Percentiles rank a stretch among this genome's conserved stretches.
Evolutionary conservation across 108 stramenopile species (phyloP).

Genomic region (Nitzschia sp.): DNA sequence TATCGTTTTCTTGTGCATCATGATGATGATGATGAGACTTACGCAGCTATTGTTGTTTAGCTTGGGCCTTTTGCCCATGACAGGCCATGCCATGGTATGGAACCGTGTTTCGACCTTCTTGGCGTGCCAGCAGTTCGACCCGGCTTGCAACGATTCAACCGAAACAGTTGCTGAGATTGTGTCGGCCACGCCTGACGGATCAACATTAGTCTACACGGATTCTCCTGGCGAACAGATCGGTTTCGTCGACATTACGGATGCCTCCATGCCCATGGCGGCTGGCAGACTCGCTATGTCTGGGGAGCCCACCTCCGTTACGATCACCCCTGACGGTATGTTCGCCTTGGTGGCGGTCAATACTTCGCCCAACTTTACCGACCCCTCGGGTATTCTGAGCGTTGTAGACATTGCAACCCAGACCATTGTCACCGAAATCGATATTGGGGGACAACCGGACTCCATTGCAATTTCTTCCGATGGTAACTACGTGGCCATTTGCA

Average conservation of each 20-base stretch:
- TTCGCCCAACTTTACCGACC: conserved; percentile 38
- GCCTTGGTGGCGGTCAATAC: conserved; percentile 62
- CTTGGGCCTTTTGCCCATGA: neutral
- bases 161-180: conserved; percentile 51
- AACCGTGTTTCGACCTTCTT: conserved; percentile 39
- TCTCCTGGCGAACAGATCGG: conserved; percentile 32
- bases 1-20: neutral
- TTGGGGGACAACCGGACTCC: conserved; percentile 69
- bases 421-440: conserved; percentile 26
- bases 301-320: conserved; percentile 65
- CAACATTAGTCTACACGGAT: conserved; percentile 55
- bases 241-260: conserved; percentile 59
- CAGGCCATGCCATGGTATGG: neutral
- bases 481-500: conserved; percentile 51
- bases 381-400: conserved; percentile 42
- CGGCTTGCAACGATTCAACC: conserved; percentile 35
- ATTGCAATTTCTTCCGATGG: conserved; percentile 42
- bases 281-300: conserved; percentile 48
- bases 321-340: conserved; percentile 11
- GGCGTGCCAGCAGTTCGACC: conserved; percentile 38
- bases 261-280: conserved; percentile 30
- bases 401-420: conserved; percentile 33
- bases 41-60: neutral
- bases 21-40: neutral
- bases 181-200: conserved; percentile 43